These are phyloP conservation scores for Dentipellis sp. DNA, from an alignment of 768 basidiomycete genomes.

Conservation along the genomic window DNA sequence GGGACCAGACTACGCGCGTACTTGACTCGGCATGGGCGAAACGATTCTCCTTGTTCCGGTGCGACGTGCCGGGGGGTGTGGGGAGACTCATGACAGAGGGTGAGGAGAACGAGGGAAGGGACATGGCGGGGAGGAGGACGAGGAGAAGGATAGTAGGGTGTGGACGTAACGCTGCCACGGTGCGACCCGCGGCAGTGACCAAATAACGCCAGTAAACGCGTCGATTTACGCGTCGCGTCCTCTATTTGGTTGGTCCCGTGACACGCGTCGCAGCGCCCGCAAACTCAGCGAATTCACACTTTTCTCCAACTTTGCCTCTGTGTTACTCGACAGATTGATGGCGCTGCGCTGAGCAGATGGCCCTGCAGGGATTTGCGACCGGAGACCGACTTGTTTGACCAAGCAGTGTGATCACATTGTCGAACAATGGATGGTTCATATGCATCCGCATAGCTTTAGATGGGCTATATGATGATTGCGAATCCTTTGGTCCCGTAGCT, in stretches of 20 bases:
- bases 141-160: not conserved
- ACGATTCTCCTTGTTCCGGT: slow-evolving; percentile 45
- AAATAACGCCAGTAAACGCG: slow-evolving; percentile 27
- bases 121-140: not conserved
- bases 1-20: slow-evolving; percentile 41
- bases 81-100: slow-evolving; percentile 35
- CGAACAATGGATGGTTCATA: too few species aligned
- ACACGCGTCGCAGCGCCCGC: not conserved
- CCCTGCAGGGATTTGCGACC: too few species aligned
- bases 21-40: slow-evolving; percentile 18
- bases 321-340: too few species aligned
- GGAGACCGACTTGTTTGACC: too few species aligned
- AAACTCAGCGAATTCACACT: not conserved
- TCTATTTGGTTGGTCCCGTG: slow-evolving; percentile 18
- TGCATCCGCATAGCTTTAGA: too few species aligned
- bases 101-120: not conserved
- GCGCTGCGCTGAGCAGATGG: too few species aligned
- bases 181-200: not conserved
- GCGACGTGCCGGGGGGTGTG: slow-evolving; percentile 54
- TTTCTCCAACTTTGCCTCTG: not conserved
- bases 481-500: too few species aligned
- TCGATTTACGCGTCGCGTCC: slow-evolving; percentile 32
- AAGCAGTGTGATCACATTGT: too few species aligned
- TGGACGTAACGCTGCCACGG: slow-evolving; percentile 1
- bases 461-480: too few species aligned